Evolutionary conservation across 2,329 filamentous ascomycete species (phyloP).

Genomic region (Aspergillus floridensis): DNA sequence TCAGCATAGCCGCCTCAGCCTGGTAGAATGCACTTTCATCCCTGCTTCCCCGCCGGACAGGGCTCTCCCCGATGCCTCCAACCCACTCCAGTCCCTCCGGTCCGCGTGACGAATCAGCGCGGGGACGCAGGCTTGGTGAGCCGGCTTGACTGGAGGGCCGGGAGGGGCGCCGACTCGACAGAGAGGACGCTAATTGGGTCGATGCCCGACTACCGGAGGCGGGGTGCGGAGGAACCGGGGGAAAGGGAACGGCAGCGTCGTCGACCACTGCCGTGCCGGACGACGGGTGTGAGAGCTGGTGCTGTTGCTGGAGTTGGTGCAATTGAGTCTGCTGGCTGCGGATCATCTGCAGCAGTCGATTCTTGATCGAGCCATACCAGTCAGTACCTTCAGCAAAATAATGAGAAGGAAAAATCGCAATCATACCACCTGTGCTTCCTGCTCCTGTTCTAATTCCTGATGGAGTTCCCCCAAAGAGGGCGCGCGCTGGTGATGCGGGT

Average conservation of each 20-base stretch:
- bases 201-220: slow-evolving; percentile 33
- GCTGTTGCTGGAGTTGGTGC: slow-evolving; percentile 39
- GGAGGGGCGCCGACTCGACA: slow-evolving; percentile 37
- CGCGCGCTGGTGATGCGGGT: slow-evolving; percentile 49
- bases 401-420: background rate
- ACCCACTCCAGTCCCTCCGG: slow-evolving; percentile 27
- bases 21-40: slow-evolving; percentile 50
- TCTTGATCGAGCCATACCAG: slow-evolving; percentile 29
- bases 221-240: slow-evolving; percentile 30
- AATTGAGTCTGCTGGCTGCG: slow-evolving; percentile 48
- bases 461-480: slow-evolving; percentile 51
- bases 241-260: slow-evolving; percentile 42
- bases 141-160: slow-evolving; percentile 35
- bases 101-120: slow-evolving; percentile 24
- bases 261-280: slow-evolving; percentile 35
- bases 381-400: slow-evolving; percentile 1
- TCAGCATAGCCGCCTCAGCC: slow-evolving; percentile 47
- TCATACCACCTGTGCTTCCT: slow-evolving; percentile 51
- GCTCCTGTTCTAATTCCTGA: slow-evolving; percentile 52
- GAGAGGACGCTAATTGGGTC: slow-evolving; percentile 31
- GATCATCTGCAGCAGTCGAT: slow-evolving; percentile 51
- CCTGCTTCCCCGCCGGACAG: slow-evolving; percentile 39
- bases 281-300: slow-evolving; percentile 16
- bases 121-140: slow-evolving; percentile 39
- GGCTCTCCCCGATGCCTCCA: slow-evolving; percentile 26